Base-by-base conservation (phyloP, 192 early-diverging fungal genomes). In the Chytriomyces sp. region DNA sequence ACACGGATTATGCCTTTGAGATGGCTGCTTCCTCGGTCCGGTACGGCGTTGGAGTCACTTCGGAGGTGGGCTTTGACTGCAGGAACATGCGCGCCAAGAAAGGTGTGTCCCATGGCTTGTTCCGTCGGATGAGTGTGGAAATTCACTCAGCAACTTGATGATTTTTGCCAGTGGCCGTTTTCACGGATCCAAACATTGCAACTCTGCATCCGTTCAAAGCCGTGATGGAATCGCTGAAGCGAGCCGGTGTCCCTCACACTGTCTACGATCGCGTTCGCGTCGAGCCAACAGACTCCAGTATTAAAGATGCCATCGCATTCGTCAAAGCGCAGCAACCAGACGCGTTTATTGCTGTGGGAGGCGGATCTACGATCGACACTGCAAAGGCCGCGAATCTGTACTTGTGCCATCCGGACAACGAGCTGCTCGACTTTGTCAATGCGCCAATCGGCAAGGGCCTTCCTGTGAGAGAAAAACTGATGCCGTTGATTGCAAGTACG, bases 301-400 rank as follows among this genome's bases (percentile, higher is more conserved):
- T 96, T 84, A 85, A 90, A 83, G 82, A 91, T 43, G 95, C 95
- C 16, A 94, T 96, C 79, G 89, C 88, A 11, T 94, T 93, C 63
- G 91, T 92, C 44, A 90, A 91, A 74, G 65, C 79, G 23, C 90
- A 95, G 75, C 78, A 81, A 26, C 92, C 93, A 0, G 95, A 96
- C 77, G 91, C 93, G 7, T 93, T 96, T 80, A 84, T 96, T 13
- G 95, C 95, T 35, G 95, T 96, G 3, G 95, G 95, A 60, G 95
- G 95, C 64, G 95, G 95, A 20, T 94, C 92, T 5, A 93, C 93
- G 43, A 95, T 96, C 64, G 95, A 96, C 79, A 96, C 95, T 18
- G 89, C 93, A 64, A 96, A 96, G 79, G 95, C 94, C 43, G 95
- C 95, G 62, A 96, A 95, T 76, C 81, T 96, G 81, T 96, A 95